A percentile compares a stretch with the other conserved stretches of the same genome.
Evolutionary conservation across 805 yeast species (phyloP).

Genomic region (Metschnikowia arizonensis): DNA sequence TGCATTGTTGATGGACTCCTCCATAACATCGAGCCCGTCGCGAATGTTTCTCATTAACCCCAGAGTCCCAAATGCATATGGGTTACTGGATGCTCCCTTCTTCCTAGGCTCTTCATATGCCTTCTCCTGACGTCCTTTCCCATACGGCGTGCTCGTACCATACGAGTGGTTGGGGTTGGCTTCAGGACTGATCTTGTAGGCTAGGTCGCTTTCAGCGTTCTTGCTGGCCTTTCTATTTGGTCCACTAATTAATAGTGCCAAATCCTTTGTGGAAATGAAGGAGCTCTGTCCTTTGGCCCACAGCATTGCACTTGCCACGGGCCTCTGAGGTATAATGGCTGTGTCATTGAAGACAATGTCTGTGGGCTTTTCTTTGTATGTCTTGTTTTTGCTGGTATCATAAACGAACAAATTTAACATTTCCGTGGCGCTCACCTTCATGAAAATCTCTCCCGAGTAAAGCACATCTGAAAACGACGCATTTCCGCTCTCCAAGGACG

Average conservation of each 20-base stretch:
- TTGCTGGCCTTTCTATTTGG: slow-evolving; percentile 61
- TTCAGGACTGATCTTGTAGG: slow-evolving; percentile 42
- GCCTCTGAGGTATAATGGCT: slow-evolving; percentile 70
- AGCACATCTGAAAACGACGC: slow-evolving; percentile 31
- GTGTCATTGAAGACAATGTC: slow-evolving; percentile 70
- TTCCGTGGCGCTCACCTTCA: slow-evolving; percentile 54
- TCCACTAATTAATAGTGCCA: slow-evolving; percentile 69
- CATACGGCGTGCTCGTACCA: slow-evolving; percentile 22
- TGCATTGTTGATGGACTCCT: slow-evolving; percentile 53
- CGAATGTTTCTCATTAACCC: slow-evolving; percentile 45
- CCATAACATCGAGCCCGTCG: slow-evolving; percentile 49
- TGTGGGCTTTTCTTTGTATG: slow-evolving; percentile 23
- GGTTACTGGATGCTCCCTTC: slow-evolving; percentile 20
- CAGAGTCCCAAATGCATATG: slow-evolving; percentile 38
- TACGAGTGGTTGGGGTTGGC: slow-evolving; percentile 36
- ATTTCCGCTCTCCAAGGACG: slow-evolving; percentile 19
- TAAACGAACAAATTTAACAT: slow-evolving; percentile 24
- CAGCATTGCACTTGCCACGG: slow-evolving; percentile 70
- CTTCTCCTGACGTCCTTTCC: slow-evolving; percentile 4
- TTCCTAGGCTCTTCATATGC: slow-evolving; percentile 49
- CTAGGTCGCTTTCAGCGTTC: slow-evolving; percentile 56
- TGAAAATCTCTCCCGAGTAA: slow-evolving; percentile 52
- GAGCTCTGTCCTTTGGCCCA: slow-evolving; percentile 79
- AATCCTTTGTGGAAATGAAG: slow-evolving; percentile 55
- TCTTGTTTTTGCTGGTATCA: slow-evolving; percentile 19